Percentiles rank a stretch among this genome's conserved stretches.
These are phyloP conservation scores for Penicillium sp. DNA, from an alignment of 2,329 filamentous ascomycete genomes.

Conservation along the genomic window DNA sequence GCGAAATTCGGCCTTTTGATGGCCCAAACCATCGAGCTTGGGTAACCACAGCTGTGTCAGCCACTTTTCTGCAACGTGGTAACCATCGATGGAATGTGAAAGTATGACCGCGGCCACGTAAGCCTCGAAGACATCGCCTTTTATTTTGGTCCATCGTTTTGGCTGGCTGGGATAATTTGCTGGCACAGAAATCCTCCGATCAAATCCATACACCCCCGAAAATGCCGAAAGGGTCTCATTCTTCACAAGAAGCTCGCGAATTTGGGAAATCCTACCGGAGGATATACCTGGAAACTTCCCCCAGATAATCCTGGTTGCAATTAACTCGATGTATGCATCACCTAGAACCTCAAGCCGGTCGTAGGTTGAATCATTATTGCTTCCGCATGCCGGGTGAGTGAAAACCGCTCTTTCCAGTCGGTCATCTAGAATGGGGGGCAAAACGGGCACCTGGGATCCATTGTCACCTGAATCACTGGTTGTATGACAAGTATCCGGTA, in stretches of 20 bases:
- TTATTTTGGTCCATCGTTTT: slow-evolving; percentile 64
- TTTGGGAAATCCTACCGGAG: slow-evolving; percentile 66
- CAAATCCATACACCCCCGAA: slow-evolving; percentile 65
- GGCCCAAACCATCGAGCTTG: slow-evolving; percentile 47
- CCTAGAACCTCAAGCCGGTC: slow-evolving; percentile 85
- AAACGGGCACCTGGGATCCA: slow-evolving; percentile 19
- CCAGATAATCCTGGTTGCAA: slow-evolving; percentile 71
- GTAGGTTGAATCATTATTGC: slow-evolving; percentile 50
- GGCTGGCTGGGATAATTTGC: slow-evolving; percentile 41
- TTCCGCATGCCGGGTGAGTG: slow-evolving; percentile 56
- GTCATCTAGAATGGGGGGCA: slow-evolving; percentile 59
- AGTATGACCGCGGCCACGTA: slow-evolving; percentile 77
- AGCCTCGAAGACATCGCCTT: slow-evolving; percentile 85
- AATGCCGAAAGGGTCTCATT: slow-evolving; percentile 73
- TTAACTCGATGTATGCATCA: slow-evolving; percentile 76
- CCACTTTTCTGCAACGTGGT: slow-evolving; percentile 62
- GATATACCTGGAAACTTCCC: slow-evolving; percentile 62
- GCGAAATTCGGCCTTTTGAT: slow-evolving; percentile 30
- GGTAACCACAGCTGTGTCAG: slow-evolving; percentile 69
- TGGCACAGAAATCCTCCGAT: slow-evolving; percentile 58
- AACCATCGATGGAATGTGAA: slow-evolving; percentile 60
- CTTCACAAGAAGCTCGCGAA: slow-evolving; percentile 74
- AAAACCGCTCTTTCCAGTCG: slow-evolving; percentile 61
- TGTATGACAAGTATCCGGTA: background rate
- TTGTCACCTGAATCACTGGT: background rate